Evolutionary conservation across 1,284 basidiomycete species (phyloP).

Genomic region (Rhodotorula sp.): DNA sequence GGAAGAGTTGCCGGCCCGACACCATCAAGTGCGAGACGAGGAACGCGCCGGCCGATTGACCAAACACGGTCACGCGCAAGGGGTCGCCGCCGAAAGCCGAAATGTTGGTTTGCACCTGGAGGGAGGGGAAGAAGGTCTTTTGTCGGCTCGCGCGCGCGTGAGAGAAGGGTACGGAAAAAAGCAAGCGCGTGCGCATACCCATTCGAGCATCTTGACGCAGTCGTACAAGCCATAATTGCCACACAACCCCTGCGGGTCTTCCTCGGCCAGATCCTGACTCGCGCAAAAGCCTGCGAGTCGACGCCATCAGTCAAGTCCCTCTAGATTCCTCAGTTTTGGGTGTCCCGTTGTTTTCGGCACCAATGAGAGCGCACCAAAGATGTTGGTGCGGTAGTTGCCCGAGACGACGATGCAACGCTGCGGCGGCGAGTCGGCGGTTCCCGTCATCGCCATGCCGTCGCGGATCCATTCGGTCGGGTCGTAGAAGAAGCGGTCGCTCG

Average conservation of each 20-base stretch:
- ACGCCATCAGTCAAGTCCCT: too few species aligned
- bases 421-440: not conserved
- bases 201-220: constrained; percentile 31
- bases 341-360: too few species aligned
- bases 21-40: constrained; percentile 33
- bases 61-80: constrained; percentile 29
- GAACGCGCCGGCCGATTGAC: constrained; percentile 35
- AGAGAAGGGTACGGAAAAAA: not conserved
- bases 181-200: constrained; percentile 10
- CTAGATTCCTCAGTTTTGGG: too few species aligned
- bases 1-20: constrained; percentile 28
- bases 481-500: constrained; percentile 27
- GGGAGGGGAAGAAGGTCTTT: not conserved
- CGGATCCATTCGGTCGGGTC: constrained; percentile 35
- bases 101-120: constrained; percentile 33
- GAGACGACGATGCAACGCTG: constrained; percentile 35
- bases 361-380: constrained; percentile 15
- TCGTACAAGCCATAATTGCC: constrained; percentile 40
- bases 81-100: constrained; percentile 31
- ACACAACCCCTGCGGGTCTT: constrained; percentile 16
- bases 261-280: constrained; percentile 7
- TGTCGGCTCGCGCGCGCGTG: too few species aligned
- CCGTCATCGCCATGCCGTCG: not conserved
- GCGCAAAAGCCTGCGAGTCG: constrained; percentile 23
- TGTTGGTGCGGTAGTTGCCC: constrained; percentile 35